Base-by-base conservation (phyloP, 2,329 filamentous ascomycete species). In the Sarocladium oryzae region DNA sequence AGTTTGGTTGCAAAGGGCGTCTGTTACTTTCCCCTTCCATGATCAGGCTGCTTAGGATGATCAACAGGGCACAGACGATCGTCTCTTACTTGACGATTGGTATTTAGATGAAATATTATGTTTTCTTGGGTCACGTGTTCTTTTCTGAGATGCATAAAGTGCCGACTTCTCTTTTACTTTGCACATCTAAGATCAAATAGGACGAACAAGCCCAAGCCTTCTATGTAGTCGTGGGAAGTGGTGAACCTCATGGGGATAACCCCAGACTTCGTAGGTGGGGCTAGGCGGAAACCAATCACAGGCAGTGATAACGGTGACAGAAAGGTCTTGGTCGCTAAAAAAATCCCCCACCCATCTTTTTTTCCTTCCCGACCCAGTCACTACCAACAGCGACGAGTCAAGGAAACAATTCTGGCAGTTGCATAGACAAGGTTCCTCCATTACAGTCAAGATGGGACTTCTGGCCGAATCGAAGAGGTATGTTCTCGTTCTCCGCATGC, bases 401-500 rank as follows among this genome's bases (percentile, higher is more conserved):
- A 24, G 20, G 10, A 7, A 23, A 38, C 24, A 45, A 8, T 21
- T 37, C 21, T 5, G 10, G 8, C 13, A 35, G 13, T 18, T n/a
- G 13, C 13, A 49, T 28, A 36, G 30, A 5, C 48, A n/a, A 9
- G 11, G 26, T 24, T 24, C 33, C 15, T 3, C 16, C 8, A 16
- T 36, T 11, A 9, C 35, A 7, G 35, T n/a, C 56, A 60, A 56
- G 26, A 69, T 69, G 66, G 67, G 67, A 32, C 61, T 69, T 30
- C 63, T 69, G 37, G 63, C 64, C 49, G 66, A 69, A 52, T 60
- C 59, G 15, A 67, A 65, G 53, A 67, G 53, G 67, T 67, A 61
- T 59, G 28, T 4, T 5, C 55, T 38, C n/a, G 15, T 32, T 26
- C 2, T 15, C 16, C 26, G 6, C 16, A 11, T 26, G 4, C 3